phyloP scores from a whole-genome alignment of 768 basidiomycete genomes.

The Serpula lacrymans region DNA sequence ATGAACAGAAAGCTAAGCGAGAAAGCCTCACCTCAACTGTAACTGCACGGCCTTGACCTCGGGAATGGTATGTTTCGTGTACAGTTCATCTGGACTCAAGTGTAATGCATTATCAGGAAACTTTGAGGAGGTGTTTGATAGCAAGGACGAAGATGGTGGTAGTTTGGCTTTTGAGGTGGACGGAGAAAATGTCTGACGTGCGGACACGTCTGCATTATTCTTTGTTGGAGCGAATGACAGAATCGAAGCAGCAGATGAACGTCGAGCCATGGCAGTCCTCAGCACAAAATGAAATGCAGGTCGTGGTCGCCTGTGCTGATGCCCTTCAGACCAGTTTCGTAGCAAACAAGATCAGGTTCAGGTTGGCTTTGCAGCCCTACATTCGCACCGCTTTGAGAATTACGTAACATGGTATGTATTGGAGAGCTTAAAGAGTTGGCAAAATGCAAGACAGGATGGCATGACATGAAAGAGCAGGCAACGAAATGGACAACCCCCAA shows the following conservation, averaged over 20 bases:
- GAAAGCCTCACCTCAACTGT: constrained; percentile 54
- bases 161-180: constrained; percentile 8
- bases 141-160: constrained; percentile 10
- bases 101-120: constrained; percentile 17
- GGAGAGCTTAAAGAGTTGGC: no score
- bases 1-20: constrained; percentile 3
- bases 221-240: constrained; percentile 21
- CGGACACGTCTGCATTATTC: constrained; percentile 7
- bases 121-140: constrained; percentile 9
- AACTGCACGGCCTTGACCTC: constrained; percentile 68
- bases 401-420: no score
- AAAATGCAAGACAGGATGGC: no score
- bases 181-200: constrained; percentile 5
- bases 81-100: constrained; percentile 70
- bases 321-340: no score
- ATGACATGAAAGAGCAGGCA: no score
- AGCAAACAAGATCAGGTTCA: no score
- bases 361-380: no score
- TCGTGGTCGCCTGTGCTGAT: constrained; percentile 29
- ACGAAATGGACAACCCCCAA: no score
- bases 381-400: no score
- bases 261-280: constrained; percentile 34
- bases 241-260: constrained; percentile 33
- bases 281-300: constrained; percentile 11
- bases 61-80: constrained; percentile 62